A percentile compares a stretch with the other conserved stretches of the same genome.
phyloP scores from a whole-genome alignment of 345 rosid species.

The Murraya koenigii region DNA sequence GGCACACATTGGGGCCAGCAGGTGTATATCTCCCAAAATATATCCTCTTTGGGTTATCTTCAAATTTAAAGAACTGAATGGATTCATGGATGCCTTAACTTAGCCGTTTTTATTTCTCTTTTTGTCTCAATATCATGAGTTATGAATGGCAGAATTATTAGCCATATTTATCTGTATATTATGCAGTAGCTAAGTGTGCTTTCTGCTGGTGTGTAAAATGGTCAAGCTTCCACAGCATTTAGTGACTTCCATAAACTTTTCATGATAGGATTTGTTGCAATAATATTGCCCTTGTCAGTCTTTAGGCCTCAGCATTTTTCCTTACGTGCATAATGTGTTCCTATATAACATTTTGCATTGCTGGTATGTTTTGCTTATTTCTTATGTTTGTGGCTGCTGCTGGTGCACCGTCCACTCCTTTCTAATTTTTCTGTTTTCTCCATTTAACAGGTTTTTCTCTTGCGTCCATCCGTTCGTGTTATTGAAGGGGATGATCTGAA shows the following conservation, averaged over 20 bases:
- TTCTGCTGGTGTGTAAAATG: constrained; percentile 1
- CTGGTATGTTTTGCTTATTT: not conserved
- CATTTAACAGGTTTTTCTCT: constrained; percentile 65
- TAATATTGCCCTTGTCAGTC: not conserved
- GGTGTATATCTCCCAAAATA: constrained; percentile 36
- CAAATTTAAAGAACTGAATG: not conserved
- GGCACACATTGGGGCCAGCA: constrained; percentile 99
- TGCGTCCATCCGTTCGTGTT: constrained; percentile 46
- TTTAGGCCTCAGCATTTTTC: not conserved
- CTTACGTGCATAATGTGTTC: not conserved
- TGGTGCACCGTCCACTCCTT: not conserved
- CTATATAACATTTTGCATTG: not conserved
- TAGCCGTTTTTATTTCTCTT: not conserved
- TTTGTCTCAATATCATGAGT: not conserved
- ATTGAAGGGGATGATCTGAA: constrained; percentile 57
- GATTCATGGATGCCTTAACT: not conserved
- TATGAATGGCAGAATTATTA: not conserved
- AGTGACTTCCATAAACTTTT: not conserved
- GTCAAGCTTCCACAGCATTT: not conserved
- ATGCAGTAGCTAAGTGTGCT: not conserved
- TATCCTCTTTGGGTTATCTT: not conserved
- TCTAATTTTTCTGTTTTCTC: constrained; percentile 6
- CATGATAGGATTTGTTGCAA: not conserved
- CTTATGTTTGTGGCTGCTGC: not conserved
- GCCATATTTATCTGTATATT: not conserved